Percentiles rank a stretch among this genome's conserved stretches.
These are phyloP conservation scores for Linnemannia elongata DNA, from an alignment of 192 early-diverging fungal genomes.

Conservation along the genomic window DNA sequence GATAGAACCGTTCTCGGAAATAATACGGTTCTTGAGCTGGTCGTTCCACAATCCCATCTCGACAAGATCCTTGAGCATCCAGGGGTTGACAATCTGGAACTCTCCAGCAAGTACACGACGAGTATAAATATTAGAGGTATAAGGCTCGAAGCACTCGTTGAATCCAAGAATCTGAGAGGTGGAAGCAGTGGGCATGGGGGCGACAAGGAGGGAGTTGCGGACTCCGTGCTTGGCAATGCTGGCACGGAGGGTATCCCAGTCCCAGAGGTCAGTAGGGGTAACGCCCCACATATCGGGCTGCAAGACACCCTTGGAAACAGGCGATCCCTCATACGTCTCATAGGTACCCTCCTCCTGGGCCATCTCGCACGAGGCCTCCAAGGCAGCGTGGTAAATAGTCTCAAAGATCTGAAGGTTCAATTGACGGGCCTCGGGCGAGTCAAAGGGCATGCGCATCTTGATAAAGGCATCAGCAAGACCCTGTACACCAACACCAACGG, in stretches of 20 bases:
- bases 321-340: conserved; percentile 89
- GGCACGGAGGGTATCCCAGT: conserved; percentile 88
- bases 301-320: conserved; percentile 90
- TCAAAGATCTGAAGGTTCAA: conserved; percentile 95
- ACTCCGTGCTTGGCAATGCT: conserved; percentile 87
- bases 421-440: conserved; percentile 84
- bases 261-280: conserved; percentile 85
- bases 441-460: conserved; percentile 94
- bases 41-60: conserved; percentile 96
- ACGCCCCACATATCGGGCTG: conserved; percentile 97
- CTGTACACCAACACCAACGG: conserved; percentile 99
- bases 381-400: conserved; percentile 94
- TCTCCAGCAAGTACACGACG: conserved; percentile 96
- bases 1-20: conserved; percentile 90
- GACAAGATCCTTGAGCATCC: conserved; percentile 95
- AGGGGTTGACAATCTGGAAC: conserved; percentile 98
- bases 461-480: conserved; percentile 98
- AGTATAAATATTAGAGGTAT: conserved; percentile 95
- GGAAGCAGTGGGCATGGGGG: conserved; percentile 98
- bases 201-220: conserved; percentile 94
- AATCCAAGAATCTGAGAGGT: conserved; percentile 98
- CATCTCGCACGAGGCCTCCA: conserved; percentile 93
- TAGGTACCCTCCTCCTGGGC: conserved; percentile 86
- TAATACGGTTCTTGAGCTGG: conserved; percentile 93
- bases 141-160: conserved; percentile 98